These are phyloP conservation scores for Mucor lusitanicus DNA, from an alignment of 371 early-diverging fungal species.

Conservation along the genomic window DNA sequence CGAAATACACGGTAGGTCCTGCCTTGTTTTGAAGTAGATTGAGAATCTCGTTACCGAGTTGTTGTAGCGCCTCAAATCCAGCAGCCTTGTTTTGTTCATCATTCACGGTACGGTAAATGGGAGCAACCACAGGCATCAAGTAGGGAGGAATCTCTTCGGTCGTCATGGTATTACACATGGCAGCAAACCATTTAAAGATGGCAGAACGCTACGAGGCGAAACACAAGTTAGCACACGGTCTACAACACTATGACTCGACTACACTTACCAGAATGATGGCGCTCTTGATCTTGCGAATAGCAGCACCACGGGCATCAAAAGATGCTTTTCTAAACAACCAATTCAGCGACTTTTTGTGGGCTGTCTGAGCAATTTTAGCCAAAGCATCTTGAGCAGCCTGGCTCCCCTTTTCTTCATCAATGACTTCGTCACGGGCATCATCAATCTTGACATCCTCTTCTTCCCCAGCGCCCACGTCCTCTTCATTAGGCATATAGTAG, in stretches of 20 bases:
- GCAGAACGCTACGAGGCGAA: conserved; percentile 59
- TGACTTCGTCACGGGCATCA: conserved; percentile 29
- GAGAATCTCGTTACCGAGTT: conserved; percentile 79
- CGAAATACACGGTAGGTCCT: conserved; percentile 76
- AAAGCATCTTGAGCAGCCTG: conserved; percentile 7
- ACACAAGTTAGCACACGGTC: too few relatives aligned
- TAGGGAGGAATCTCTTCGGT: conserved; percentile 62
- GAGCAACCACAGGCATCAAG: conserved; percentile 71
- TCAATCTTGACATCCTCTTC: conserved; percentile 33
- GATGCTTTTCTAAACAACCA: conserved; percentile 71
- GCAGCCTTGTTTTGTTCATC: conserved; percentile 69
- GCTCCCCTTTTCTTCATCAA: conserved; percentile 22
- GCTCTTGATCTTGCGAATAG: conserved; percentile 47
- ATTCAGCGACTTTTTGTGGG: conserved; percentile 47
- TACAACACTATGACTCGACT: background rate
- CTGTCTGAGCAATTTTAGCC: conserved; percentile 19
- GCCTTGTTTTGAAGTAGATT: conserved; percentile 76
- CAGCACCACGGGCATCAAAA: conserved; percentile 67
- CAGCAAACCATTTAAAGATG: conserved; percentile 92
- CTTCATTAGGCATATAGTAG: conserved; percentile 45
- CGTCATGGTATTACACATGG: conserved; percentile 69
- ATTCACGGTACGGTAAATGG: conserved; percentile 81
- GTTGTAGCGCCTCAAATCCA: conserved; percentile 71
- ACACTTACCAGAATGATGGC: conserved; percentile 49
- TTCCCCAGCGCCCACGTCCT: conserved; percentile 38